Base-by-base conservation (phyloP, 2,329 filamentous ascomycete species). In the Thelonectria rubi region DNA sequence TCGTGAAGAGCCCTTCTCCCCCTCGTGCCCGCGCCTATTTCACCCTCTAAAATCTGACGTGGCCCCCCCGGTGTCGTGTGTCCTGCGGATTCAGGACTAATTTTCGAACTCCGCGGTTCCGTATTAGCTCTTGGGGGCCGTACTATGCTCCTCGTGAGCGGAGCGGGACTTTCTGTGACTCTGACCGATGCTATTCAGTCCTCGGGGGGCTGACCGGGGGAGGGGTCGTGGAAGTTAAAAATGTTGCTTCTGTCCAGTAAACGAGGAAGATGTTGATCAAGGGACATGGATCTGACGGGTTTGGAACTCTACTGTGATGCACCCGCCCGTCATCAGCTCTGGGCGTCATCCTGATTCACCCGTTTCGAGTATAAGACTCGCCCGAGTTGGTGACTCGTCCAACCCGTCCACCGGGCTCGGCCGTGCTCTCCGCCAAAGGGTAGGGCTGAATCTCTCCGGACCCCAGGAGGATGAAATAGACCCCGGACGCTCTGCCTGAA, bases 11-110 rank as follows among this genome's bases (percentile, higher is more conserved):
- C 11, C 15, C 15, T 17, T 18, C 32, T 37, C 20, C n/a, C n/a
- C 40, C 46, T 32, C 48, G 32, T 48, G 24, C 42, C 26, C 42
- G 47, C 48, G 58, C 40, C 40, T 55, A 51, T 50, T 30, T 55
- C 47, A 30, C n/a, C 37, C 30, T 42, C 58, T 61, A 61, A 61
- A 61, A 61, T 61, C 58, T 61, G 53, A 61, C 58, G 58, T 61
- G 58, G 58, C 40, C 26, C 34, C 34, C 17, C 34, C 12, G 11
- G 12, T 37, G 34, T 37, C 34, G 34, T 37, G 34, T 52, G 43
- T 20, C n/a, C 42, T 34, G 43, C 26, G 32, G 26, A 30, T 20
- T 46, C 43, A 53, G 20, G 49, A 53, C 17, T 47, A 30, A 17
- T 32, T 10, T 24, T n/a, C 39, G 50, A 21, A 30, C 30, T 47